Conservation (phyloP, 176 grass and related monocot species). For the Triticum urartu region DNA sequence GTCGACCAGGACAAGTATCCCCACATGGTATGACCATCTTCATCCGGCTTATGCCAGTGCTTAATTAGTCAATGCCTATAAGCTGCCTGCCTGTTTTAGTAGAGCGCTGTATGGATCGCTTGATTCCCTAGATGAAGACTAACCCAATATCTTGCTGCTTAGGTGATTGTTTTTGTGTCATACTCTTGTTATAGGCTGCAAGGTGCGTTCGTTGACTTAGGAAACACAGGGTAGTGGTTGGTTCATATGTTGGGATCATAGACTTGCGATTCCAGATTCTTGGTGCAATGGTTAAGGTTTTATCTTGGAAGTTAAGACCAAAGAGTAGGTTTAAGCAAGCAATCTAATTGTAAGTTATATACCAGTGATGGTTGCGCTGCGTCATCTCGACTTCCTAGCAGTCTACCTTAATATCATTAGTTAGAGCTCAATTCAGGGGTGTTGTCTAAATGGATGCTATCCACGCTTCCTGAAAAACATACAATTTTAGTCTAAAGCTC, state of each 20-base stretch:
- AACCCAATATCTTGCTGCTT: not conserved
- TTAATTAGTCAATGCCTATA: not conserved
- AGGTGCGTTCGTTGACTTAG: not conserved
- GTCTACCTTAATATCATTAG: not conserved
- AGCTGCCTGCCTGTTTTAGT: not conserved
- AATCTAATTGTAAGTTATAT: not conserved
- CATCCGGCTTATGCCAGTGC: not conserved
- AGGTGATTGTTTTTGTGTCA: not conserved
- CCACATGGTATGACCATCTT: slow-evolving; percentile 65
- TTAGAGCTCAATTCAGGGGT: not conserved
- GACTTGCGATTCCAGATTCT: not conserved
- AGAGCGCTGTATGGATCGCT: not conserved
- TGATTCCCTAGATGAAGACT: not conserved
- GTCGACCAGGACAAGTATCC: slow-evolving; percentile 92
- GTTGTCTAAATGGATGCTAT: not conserved
- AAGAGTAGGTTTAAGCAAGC: not conserved
- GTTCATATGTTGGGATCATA: not conserved
- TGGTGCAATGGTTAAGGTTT: not conserved
- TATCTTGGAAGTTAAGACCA: not conserved
- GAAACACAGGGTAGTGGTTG: not conserved
- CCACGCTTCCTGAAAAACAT: not conserved
- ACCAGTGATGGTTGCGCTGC: not conserved
- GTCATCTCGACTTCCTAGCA: not conserved
- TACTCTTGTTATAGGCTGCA: not conserved
- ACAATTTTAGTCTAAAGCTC: not conserved